phyloP scores from a whole-genome alignment of 495 filamentous ascomycete species.

The Penicillium tannophilum region DNA sequence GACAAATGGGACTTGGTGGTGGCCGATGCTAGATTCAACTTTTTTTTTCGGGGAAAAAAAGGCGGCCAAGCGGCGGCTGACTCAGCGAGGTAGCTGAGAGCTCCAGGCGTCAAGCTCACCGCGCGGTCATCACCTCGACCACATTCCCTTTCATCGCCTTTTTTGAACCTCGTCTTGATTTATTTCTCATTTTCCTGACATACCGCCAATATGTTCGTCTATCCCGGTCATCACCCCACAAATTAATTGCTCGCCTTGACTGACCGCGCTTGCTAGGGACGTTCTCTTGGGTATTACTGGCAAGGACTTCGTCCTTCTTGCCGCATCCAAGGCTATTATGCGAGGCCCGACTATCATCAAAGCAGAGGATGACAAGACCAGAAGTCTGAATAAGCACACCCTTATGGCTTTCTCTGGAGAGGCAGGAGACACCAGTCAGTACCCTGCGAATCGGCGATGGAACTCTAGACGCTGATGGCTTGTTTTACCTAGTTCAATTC shows the following conservation, averaged over 20 bases:
- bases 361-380: slow-evolving; percentile 94
- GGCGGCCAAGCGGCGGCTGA: slow-evolving; percentile 40
- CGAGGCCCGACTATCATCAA: slow-evolving; percentile 96
- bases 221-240: neutral
- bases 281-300: slow-evolving; percentile 97
- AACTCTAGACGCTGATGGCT: slow-evolving; percentile 16
- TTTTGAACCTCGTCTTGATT: slow-evolving; percentile 17
- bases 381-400: slow-evolving; percentile 84
- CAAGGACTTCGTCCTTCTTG: slow-evolving; percentile 98
- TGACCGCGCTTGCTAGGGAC: slow-evolving; percentile 65
- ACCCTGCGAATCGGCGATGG: slow-evolving; percentile 8
- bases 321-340: slow-evolving; percentile 97
- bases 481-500: slow-evolving; percentile 77
- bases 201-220: slow-evolving; percentile 38
- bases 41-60: slow-evolving; percentile 45
- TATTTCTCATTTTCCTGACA: slow-evolving; percentile 8
- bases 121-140: slow-evolving; percentile 36
- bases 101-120: slow-evolving; percentile 51
- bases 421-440: slow-evolving; percentile 89
- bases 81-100: slow-evolving; percentile 43
- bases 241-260: slow-evolving; percentile 16
- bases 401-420: slow-evolving; percentile 97
- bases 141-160: slow-evolving; percentile 20
- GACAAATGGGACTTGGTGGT: slow-evolving; percentile 7
- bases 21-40: slow-evolving; percentile 30